A percentile compares a stretch with the other conserved stretches of the same genome.
Conservation (phyloP, 805 yeast species). For the Yamadazyma kitorensis region DNA sequence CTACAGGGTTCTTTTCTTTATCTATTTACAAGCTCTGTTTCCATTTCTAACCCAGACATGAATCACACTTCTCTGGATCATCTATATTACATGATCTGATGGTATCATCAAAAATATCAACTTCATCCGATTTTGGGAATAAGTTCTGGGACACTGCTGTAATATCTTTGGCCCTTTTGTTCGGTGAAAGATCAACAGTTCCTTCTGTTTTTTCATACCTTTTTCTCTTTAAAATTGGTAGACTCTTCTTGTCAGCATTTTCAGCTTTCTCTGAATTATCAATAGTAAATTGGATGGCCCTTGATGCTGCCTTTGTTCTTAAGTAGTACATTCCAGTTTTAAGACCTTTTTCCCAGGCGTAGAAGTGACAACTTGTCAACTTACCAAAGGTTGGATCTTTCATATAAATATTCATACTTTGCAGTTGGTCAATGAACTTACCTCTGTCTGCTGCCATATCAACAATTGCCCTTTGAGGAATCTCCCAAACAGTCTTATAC, state of each 20-base stretch:
- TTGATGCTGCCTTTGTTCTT: constrained; percentile 36
- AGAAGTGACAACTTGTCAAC: constrained; percentile 44
- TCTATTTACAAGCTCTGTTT: background rate
- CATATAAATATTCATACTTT: constrained; percentile 43
- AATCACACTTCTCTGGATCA: constrained; percentile 34
- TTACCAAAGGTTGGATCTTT: constrained; percentile 35
- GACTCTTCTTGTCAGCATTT: constrained; percentile 2
- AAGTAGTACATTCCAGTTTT: constrained; percentile 41
- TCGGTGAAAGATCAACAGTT: constrained; percentile 4
- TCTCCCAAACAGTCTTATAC: constrained; percentile 97
- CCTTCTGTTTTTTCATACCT: constrained; percentile 18
- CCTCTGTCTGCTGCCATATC: constrained; percentile 84
- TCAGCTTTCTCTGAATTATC: constrained; percentile 15
- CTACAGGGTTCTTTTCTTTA: too few relatives aligned
- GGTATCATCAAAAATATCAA: constrained; percentile 32
- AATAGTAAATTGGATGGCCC: constrained; percentile 38
- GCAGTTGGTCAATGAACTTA: constrained; percentile 58
- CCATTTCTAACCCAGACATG: constrained; percentile 35
- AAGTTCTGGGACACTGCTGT: constrained; percentile 13
- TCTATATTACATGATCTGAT: constrained; percentile 29
- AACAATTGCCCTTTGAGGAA: constrained; percentile 78
- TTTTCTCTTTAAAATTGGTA: constrained; percentile 19
- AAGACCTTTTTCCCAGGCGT: constrained; percentile 37
- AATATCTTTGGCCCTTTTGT: background rate
- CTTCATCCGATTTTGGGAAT: constrained; percentile 1